phyloP scores from a whole-genome alignment of 805 yeast genomes.

The Hyphopichia homilentoma region DNA sequence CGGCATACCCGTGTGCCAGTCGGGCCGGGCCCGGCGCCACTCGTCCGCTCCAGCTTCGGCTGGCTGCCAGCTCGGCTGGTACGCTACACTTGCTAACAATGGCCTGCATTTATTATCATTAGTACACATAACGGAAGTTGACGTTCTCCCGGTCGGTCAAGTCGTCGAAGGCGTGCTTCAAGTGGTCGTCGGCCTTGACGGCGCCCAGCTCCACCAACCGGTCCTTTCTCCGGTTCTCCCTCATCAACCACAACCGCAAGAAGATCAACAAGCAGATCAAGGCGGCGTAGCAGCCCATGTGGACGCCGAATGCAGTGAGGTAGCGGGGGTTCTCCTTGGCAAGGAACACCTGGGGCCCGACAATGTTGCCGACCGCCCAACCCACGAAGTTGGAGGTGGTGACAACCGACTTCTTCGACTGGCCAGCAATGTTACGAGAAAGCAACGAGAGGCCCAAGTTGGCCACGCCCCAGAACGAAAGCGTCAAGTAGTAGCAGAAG shows the following conservation, averaged over 20 bases:
- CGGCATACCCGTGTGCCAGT: too few relatives aligned
- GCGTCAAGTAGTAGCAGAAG: conserved; percentile 28
- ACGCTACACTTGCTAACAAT: too few relatives aligned
- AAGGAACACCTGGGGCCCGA: conserved; percentile 22
- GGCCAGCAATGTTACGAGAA: conserved; percentile 19
- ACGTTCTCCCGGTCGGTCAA: conserved; percentile 19
- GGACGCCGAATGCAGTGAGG: conserved; percentile 14
- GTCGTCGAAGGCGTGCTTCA: conserved; percentile 22
- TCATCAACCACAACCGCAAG: conserved; percentile 9
- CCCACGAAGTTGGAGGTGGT: conserved; percentile 18
- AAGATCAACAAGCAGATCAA: conserved; percentile 13
- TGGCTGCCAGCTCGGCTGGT: too few relatives aligned
- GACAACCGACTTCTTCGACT: conserved; percentile 20
- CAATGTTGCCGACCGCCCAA: conserved; percentile 27
- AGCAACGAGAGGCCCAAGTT: conserved; percentile 22
- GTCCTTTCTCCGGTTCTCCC: conserved; percentile 13
- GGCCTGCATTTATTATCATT: too few relatives aligned
- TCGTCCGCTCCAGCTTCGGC: too few relatives aligned
- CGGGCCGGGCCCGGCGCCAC: too few relatives aligned
- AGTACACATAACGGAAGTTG: conserved; percentile 12
- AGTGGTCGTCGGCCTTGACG: conserved; percentile 5
- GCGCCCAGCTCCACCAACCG: conserved; percentile 6
- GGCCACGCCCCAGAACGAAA: conserved; percentile 27
- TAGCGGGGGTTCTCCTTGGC: conserved; percentile 22
- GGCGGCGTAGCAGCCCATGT: conserved; percentile 14